Conservation (phyloP, 2,329 filamentous ascomycete species). For the Cadophora luteo-olivacea region DNA sequence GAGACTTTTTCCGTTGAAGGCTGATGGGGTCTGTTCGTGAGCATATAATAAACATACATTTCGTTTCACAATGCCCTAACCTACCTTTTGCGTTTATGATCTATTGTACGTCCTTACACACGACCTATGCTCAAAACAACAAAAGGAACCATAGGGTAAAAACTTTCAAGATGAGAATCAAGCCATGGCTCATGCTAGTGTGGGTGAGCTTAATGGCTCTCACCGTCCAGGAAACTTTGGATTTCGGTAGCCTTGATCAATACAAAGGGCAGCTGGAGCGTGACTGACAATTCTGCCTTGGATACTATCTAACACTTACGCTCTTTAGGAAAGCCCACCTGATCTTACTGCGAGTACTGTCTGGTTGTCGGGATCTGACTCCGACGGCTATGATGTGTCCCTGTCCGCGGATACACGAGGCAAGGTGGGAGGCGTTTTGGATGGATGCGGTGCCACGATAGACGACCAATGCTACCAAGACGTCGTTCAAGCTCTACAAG, state of each 20-base stretch:
- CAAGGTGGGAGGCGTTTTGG: conserved; percentile 1
- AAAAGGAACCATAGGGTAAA: no score
- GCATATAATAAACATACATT: background rate
- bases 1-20: background rate
- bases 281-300: background rate
- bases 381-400: conserved; percentile 5
- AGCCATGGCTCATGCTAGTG: background rate
- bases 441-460: background rate
- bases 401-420: conserved; percentile 1
- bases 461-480: conserved; percentile 11
- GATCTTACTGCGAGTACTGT: conserved; percentile 8
- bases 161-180: background rate
- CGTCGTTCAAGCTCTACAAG: background rate
- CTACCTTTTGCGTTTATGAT: no score
- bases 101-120: no score
- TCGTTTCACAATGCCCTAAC: no score
- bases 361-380: conserved; percentile 10
- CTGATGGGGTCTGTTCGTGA: background rate
- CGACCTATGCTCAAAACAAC: no score
- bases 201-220: background rate
- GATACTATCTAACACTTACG: background rate
- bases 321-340: background rate
- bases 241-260: conserved; percentile 10
- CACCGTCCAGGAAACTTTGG: background rate
- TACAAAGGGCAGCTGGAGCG: conserved; percentile 1